Evolutionary conservation across 2,329 filamentous ascomycete genomes (phyloP), one percentile per base, ranked within the genome.

Genomic region (Colletotrichum lindemuthianum): DNA sequence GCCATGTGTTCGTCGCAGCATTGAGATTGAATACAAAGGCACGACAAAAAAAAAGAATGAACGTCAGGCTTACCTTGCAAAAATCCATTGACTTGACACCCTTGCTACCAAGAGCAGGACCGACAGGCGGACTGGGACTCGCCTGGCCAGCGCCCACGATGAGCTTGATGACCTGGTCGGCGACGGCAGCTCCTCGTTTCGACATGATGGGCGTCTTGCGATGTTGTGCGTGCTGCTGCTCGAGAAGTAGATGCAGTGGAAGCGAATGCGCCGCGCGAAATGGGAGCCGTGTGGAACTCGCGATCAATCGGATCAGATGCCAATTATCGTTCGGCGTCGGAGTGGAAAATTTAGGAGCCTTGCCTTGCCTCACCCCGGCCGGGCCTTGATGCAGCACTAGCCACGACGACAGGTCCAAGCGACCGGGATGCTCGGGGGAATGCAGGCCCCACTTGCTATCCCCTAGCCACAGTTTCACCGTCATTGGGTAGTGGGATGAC

Each of bases 1-100:
- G 45, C 15, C 56, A 70, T 57, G 56, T 56, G 16, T 50, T 63
- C 34, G 34, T 59, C 33, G 37, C 36, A 34, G 44, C 40, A 59
- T 50, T 63, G 45, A 33, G 39, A 15, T 41, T 58, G 44, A 44
- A 47, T 10, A 45, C 37, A 8, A 13, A 13, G 37, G 13, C 9
- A 40, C 9, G 37, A 10, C 8, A 32, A 45, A 45, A 45, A 8
- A 45, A 45, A 45, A 8, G 6, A 45, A 9, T 11, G 32, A 33
- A 13, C 16, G 15, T 44, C 45, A 59, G 60, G 36, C 77, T 66
- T 66, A 97, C 95, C 86, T 98, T 98, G 88, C 96, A 98, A 78
- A 98, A 99, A 81, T 99, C 96, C 90, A 99, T 99, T 63, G 92
- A 96, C 84, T 99, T 99, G 68, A 99, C 92, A 84, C 96, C 96